Conservation (phyloP, 73 alveolate species). For the Paramecium octaurelia region DNA sequence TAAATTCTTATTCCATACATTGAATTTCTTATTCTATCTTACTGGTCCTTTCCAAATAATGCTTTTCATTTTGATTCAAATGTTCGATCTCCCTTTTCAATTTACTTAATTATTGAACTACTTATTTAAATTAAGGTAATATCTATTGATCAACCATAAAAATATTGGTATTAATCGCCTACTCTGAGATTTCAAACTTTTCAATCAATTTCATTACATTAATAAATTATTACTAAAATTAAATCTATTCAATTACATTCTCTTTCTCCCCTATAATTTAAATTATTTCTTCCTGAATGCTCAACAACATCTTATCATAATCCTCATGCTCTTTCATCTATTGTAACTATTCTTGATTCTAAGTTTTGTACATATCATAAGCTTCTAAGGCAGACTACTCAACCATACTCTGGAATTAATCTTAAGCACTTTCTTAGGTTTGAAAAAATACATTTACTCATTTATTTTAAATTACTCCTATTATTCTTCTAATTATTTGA, state of each 20-base stretch:
- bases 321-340: not conserved
- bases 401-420: not conserved
- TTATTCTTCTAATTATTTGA: not conserved
- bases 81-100: conserved; percentile 5
- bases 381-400: not conserved
- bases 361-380: not conserved
- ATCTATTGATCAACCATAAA: conserved; percentile 36
- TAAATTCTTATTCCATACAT: conserved; percentile 1
- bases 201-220: not conserved
- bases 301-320: not conserved
- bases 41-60: not conserved
- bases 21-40: not conserved
- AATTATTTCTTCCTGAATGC: not conserved
- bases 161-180: not conserved
- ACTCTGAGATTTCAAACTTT: not conserved
- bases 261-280: not conserved
- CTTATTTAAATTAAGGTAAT: not conserved
- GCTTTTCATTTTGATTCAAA: not conserved
- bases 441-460: not conserved
- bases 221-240: not conserved
- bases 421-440: not conserved
- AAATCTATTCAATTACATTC: not conserved
- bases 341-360: not conserved
- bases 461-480: not conserved
- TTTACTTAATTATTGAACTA: conserved; percentile 13